Evolutionary conservation across 768 basidiomycete genomes (phyloP), one percentile per base, ranked within the genome.

Genomic region (Rhodotorula kratochvilovae): DNA sequence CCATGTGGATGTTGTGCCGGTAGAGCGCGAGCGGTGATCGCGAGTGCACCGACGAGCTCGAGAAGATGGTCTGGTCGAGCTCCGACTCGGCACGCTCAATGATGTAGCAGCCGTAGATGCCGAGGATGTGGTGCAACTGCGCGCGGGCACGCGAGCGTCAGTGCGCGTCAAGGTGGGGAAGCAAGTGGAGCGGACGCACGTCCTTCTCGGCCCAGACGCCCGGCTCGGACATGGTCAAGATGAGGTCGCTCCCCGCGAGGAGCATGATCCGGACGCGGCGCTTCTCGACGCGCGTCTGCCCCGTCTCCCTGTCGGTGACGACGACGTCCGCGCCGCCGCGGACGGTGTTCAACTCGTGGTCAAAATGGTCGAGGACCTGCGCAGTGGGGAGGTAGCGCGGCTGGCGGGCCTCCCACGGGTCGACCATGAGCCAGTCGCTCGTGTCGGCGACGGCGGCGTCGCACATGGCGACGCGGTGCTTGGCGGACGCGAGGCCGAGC

Each of bases 181-280:
- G 27, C 13, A n/a, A 46, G 42, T 10, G 13, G 25, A 33, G 2
- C 50, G 36, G 25, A 85, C 92, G 79, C 81, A 95, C 93, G 85
- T 99, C 96, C 70, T 87, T 84, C 77, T 93, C 88, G 66, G 89
- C 87, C 96, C 96, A 99, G 48, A 99, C 95, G 27, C 96, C 95
- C 36, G 96, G 96, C 82, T 97, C 93, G 75, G 90, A 91, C 89
- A 99, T 97, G 36, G 93, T 96, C 77, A 91, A 88, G 81, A 98
- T 98, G 77, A 99, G 84, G 82, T 99, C 96, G 19, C 91, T 93
- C n/a, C 96, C 96, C 10, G 96, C 96, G 64, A 99, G 86, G 53
- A 99, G 86, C 89, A 98, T 91, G 75, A 97, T 85, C 72, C 88
- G 88, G 73, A 90, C 88, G 72, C 88, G 86, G 76, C 85, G 86